A percentile compares a stretch with the other conserved stretches of the same genome.
Evolutionary conservation across 495 filamentous ascomycete species (phyloP).

Genomic region (Staphylotrichum longicolle): DNA sequence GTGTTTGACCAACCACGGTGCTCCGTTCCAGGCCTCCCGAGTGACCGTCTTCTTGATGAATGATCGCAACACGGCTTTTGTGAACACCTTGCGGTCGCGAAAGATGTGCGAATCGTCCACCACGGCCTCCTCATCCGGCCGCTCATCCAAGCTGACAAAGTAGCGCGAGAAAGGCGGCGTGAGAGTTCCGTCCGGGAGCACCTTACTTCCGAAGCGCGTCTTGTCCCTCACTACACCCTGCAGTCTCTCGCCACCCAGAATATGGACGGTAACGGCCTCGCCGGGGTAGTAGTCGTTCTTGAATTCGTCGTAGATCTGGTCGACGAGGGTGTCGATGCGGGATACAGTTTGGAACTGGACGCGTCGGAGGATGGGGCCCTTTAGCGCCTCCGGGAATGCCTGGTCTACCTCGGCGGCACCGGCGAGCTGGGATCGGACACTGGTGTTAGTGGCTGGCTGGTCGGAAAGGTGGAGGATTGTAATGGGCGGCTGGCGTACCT

Average conservation of each 20-base stretch:
- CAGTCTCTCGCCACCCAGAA: slow-evolving; percentile 66
- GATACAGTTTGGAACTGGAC: slow-evolving; percentile 91
- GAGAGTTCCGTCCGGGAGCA: slow-evolving; percentile 61
- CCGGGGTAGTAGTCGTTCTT: slow-evolving; percentile 92
- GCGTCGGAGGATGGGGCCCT: slow-evolving; percentile 82
- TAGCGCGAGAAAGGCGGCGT: slow-evolving; percentile 72
- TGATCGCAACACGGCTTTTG: slow-evolving; percentile 87
- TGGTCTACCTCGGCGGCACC: slow-evolving; percentile 86
- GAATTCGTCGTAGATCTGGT: slow-evolving; percentile 70
- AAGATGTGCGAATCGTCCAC: slow-evolving; percentile 79
- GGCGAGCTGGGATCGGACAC: slow-evolving; percentile 56
- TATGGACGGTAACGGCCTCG: slow-evolving; percentile 73
- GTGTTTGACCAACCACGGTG: slow-evolving; percentile 92
- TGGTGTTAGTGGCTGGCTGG: slow-evolving; percentile 9
- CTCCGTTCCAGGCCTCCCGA: slow-evolving; percentile 87
- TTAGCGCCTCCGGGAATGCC: slow-evolving; percentile 86
- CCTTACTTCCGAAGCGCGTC: slow-evolving; percentile 63
- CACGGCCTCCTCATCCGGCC: slow-evolving; percentile 69
- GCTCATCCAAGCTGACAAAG: slow-evolving; percentile 69
- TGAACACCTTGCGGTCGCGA: slow-evolving; percentile 89
- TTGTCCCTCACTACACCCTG: slow-evolving; percentile 84
- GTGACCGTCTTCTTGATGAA: slow-evolving; percentile 95
- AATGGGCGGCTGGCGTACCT: slow-evolving; percentile 77
- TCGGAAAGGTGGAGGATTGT: too few species aligned
- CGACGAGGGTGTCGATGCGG: slow-evolving; percentile 82